Evolutionary conservation across 768 basidiomycete genomes (phyloP).

Genomic region (Tulasnella calospora): DNA sequence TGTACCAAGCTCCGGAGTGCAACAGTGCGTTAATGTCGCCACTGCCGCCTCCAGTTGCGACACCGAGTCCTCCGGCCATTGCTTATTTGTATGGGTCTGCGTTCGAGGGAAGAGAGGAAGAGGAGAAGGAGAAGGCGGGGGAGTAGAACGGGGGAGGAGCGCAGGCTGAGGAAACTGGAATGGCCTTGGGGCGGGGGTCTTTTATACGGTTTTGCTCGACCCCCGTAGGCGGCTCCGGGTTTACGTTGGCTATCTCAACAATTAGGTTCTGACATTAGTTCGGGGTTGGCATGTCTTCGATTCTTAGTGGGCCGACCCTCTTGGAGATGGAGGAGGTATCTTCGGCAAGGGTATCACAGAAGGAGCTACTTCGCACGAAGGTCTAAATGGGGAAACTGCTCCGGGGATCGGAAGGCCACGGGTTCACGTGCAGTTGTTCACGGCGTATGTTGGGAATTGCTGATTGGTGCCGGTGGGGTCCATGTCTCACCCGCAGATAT

Average conservation of each 20-base stretch:
- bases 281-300: neutral
- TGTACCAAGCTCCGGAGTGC: slow-evolving; percentile 29
- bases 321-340: neutral
- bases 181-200: neutral
- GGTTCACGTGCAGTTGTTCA: neutral
- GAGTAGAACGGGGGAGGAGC: neutral
- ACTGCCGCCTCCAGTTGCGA: slow-evolving; percentile 34
- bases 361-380: neutral
- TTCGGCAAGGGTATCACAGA: neutral
- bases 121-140: neutral
- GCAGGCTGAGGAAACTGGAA: slow-evolving; percentile 2
- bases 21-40: slow-evolving; percentile 39
- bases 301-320: neutral
- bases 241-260: neutral
- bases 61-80: slow-evolving; percentile 24
- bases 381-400: neutral
- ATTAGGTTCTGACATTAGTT: neutral
- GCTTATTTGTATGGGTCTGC: slow-evolving; percentile 5
- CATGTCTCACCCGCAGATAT: neutral
- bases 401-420: neutral
- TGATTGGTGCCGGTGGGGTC: neutral
- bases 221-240: neutral
- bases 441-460: neutral
- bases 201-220: neutral
- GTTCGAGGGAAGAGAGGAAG: neutral